Base-by-base conservation (phyloP, 2,329 filamentous ascomycete species). In the Fusarium buxicola region DNA sequence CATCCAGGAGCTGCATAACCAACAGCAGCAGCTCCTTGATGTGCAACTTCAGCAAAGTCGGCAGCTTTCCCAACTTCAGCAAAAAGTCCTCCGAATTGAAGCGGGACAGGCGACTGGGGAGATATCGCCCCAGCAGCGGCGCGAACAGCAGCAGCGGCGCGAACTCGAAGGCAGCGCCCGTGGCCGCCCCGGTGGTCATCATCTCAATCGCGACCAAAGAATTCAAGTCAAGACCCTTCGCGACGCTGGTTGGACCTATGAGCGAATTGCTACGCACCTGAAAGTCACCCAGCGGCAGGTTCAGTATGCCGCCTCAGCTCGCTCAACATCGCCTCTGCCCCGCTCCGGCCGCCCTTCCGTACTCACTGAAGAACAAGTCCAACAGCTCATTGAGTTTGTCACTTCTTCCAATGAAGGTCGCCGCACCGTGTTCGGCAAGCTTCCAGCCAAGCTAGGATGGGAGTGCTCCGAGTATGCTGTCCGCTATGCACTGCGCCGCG, bases 381-480 rank as follows among this genome's bases (percentile, higher is more conserved):
- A 30, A 11, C 32, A 51, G 16, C 18, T 66, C 10, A 25, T 66
- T 31, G 15, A 48, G 16, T 63, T 64, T 27, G 27, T 60, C 40
- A 31, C 43, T 16, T 63, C 58, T 21, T 57, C 59, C 7, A 58
- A 60, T 11, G 24, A 13, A 13, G 13, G 44, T 28, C 59, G 63
- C 7, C 63, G 59, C 15, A 52, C 60, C 38, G 21, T 39, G 16
- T 45, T 50, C 10, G 28, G 18, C 3, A 25, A 47, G 16, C 46
- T 66, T 13, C 50, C 63, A 9, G 15, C 36, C 16, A 11, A 30
- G 25, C 51, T 66, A 5, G 48, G 48, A 28, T 49, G 54, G 31
- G 31, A 53, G 8, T 60, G 55, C 35, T 38, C 48, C 12, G 55
- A 60, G 3, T 24, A 21, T 11, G n/a, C 35, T 11, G 48, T 66